phyloP scores from a whole-genome alignment of 352 stramenopile species.

The Phytopythium helicoides region DNA sequence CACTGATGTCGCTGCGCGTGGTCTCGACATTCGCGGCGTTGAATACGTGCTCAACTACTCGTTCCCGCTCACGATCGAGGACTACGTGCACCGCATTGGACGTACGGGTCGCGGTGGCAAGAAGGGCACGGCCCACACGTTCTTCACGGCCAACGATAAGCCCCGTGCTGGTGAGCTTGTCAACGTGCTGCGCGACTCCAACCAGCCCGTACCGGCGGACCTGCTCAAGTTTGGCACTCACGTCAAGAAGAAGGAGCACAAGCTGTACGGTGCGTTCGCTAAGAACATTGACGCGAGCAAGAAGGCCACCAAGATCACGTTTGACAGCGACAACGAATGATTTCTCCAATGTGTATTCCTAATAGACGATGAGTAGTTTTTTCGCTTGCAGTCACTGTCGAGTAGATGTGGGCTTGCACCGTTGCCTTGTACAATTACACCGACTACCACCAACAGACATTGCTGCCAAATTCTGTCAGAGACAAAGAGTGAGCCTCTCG shows the following conservation, averaged over 20 bases:
- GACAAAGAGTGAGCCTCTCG: too few relatives aligned
- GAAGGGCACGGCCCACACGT: constrained; percentile 95
- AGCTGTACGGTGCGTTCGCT: constrained; percentile 97
- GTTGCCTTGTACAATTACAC: too few relatives aligned
- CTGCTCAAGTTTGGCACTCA: constrained; percentile 98
- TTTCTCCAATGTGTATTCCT: neutral
- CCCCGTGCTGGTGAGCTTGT: constrained; percentile 95
- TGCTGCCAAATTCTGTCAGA: too few relatives aligned
- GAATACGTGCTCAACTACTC: constrained; percentile 98
- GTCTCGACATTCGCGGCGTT: constrained; percentile 97
- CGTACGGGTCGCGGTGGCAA: constrained; percentile 93
- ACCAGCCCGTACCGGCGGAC: constrained; percentile 91
- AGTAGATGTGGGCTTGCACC: too few relatives aligned
- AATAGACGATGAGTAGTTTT: too few relatives aligned
- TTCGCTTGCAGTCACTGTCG: too few relatives aligned
- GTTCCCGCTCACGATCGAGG: constrained; percentile 97
- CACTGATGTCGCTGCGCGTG: constrained; percentile 96
- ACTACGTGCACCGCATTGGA: constrained; percentile 96
- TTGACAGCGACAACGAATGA: constrained; percentile 82
- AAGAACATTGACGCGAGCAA: constrained; percentile 94
- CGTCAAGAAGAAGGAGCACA: constrained; percentile 99
- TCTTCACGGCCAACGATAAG: constrained; percentile 98
- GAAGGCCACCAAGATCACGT: constrained; percentile 98
- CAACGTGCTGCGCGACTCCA: constrained; percentile 94
- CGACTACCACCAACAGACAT: too few relatives aligned